Evolutionary conservation across 305 asterid genomes (phyloP).

Genomic region (Fraxinus dipetala): DNA sequence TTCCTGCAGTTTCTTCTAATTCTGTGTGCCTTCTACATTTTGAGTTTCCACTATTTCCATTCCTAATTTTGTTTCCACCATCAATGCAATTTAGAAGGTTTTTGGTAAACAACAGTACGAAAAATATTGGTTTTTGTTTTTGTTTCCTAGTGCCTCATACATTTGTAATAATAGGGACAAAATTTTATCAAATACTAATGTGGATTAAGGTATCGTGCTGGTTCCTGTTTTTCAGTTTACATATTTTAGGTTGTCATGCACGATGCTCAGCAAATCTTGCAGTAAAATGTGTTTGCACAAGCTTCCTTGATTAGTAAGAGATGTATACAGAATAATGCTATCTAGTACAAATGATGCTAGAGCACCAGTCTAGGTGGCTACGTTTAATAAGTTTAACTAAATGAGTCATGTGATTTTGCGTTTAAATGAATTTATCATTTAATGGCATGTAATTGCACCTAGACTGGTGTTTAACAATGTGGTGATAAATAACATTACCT

Average conservation of each 20-base stretch:
- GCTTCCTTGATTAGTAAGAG: background rate
- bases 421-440: too few species aligned
- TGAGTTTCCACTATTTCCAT: background rate
- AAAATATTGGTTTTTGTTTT: background rate
- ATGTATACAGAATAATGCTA: too few species aligned
- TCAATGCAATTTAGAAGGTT: background rate
- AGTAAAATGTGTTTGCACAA: background rate
- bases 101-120: background rate
- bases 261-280: background rate
- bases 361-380: too few species aligned
- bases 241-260: background rate
- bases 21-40: background rate
- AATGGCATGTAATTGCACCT: too few species aligned
- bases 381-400: too few species aligned
- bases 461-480: too few species aligned
- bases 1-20: background rate
- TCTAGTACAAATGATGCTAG: too few species aligned
- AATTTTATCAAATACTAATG: background rate
- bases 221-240: background rate
- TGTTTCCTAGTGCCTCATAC: background rate
- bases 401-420: too few species aligned
- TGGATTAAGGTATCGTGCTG: background rate
- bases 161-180: background rate
- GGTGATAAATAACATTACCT: too few species aligned
- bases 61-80: background rate